Evolutionary conservation across 2,329 filamentous ascomycete species (phyloP).

Genomic region (Neopestalotiopsis clavispora): DNA sequence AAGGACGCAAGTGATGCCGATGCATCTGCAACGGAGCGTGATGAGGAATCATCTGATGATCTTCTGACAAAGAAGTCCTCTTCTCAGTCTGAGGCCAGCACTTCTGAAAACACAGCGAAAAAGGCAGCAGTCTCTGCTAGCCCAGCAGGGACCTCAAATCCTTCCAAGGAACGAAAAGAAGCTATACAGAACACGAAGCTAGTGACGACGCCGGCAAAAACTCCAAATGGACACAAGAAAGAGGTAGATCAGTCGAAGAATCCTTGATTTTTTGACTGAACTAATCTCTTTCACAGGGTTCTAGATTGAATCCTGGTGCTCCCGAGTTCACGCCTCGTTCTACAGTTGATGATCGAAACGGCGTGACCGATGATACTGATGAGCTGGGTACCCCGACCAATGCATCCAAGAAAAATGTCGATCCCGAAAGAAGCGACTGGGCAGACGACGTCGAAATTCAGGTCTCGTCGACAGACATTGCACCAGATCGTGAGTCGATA

Average conservation of each 20-base stretch:
- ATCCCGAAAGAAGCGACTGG: constrained; percentile 31
- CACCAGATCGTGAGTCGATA: background rate
- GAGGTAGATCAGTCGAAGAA: constrained; percentile 54
- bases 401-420: constrained; percentile 18
- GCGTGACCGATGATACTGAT: too few species aligned
- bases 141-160: too few species aligned
- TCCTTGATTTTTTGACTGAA: constrained; percentile 45
- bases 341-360: constrained; percentile 19
- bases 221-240: constrained; percentile 46
- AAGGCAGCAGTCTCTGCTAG: background rate
- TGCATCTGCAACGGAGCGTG: background rate
- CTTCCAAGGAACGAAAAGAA: constrained; percentile 1
- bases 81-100: background rate
- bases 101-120: background rate
- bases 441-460: constrained; percentile 34
- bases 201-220: constrained; percentile 27
- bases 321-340: constrained; percentile 59
- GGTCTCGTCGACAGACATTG: background rate
- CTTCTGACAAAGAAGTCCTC: background rate
- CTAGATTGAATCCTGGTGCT: constrained; percentile 60
- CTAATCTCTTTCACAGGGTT: constrained; percentile 52
- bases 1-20: background rate
- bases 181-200: constrained; percentile 18
- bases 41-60: background rate
- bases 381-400: background rate